Evolutionary conservation across 257 asterid genomes (phyloP).

Genomic region (Capsicum pubescens): DNA sequence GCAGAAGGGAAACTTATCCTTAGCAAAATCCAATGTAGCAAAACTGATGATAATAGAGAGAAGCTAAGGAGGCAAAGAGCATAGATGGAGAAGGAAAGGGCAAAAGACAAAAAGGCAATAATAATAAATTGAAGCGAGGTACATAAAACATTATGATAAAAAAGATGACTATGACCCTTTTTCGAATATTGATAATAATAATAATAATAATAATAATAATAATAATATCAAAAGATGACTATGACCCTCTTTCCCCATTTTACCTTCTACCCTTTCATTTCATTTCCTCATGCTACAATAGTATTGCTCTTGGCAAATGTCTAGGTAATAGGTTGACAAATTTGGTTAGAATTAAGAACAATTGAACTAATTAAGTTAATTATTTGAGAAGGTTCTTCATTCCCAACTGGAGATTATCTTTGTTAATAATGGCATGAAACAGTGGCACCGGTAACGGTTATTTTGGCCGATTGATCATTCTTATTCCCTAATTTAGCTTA

Average conservation of each 20-base stretch:
- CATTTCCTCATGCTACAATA: background rate
- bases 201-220: conserved; percentile 43
- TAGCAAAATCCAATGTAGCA: conserved; percentile 1
- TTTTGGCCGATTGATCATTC: too few relatives aligned
- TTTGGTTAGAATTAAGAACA: background rate
- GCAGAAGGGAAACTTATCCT: conserved; percentile 14
- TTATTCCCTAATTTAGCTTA: too few relatives aligned
- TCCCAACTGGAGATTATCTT: too few relatives aligned
- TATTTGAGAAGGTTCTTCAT: background rate
- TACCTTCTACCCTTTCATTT: conserved; percentile 11
- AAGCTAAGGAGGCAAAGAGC: conserved; percentile 45
- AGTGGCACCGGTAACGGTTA: too few relatives aligned
- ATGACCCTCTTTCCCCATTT: conserved; percentile 41
- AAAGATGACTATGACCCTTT: conserved; percentile 60
- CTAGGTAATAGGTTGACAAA: background rate
- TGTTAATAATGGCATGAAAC: too few relatives aligned
- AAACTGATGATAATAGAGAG: conserved; percentile 24
- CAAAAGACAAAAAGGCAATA: conserved; percentile 60
- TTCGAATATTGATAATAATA: conserved; percentile 45
- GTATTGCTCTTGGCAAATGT: conserved; percentile 21
- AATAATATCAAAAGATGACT: conserved; percentile 32
- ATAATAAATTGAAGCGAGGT: conserved; percentile 47
- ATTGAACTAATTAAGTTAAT: background rate
- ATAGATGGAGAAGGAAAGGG: conserved; percentile 63
- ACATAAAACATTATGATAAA: conserved; percentile 41